Percentiles rank a stretch among this genome's conserved stretches.
Conservation (phyloP, 352 stramenopile species). For the Phytophthora citricola region DNA sequence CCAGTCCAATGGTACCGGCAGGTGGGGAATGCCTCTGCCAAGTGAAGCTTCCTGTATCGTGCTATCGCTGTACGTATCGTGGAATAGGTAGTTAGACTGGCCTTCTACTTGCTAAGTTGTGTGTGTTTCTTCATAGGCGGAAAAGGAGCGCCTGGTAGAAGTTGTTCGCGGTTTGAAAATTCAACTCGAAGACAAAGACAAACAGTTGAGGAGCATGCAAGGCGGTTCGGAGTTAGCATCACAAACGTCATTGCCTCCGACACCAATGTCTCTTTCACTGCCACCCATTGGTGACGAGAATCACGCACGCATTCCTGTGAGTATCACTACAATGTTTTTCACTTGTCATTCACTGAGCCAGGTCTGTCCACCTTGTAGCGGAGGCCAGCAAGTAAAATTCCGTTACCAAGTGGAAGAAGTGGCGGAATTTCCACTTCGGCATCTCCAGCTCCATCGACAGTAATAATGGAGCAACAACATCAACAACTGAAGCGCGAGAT, state of each 20-base stretch:
- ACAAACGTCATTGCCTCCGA: neutral
- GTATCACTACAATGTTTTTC: slow-evolving; percentile 3
- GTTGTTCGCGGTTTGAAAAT: slow-evolving; percentile 55
- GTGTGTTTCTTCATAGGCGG: slow-evolving; percentile 36
- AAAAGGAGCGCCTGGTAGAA: slow-evolving; percentile 74
- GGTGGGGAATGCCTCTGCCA: slow-evolving; percentile 45
- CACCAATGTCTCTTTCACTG: slow-evolving; percentile 13
- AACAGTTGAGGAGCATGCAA: slow-evolving; percentile 39
- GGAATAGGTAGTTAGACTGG: neutral
- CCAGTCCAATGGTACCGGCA: neutral
- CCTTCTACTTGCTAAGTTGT: neutral
- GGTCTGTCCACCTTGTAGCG: slow-evolving; percentile 20
- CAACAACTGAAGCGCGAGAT: slow-evolving; percentile 40
- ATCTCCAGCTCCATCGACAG: slow-evolving; percentile 11
- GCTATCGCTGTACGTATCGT: slow-evolving; percentile 48
- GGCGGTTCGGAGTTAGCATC: slow-evolving; percentile 1
- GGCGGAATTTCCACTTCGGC: neutral
- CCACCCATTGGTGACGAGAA: slow-evolving; percentile 29
- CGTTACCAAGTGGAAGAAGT: slow-evolving; percentile 11
- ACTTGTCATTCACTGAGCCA: slow-evolving; percentile 1
- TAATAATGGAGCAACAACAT: slow-evolving; percentile 32
- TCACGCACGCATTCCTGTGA: slow-evolving; percentile 45
- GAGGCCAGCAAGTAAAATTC: slow-evolving; percentile 32
- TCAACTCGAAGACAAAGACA: slow-evolving; percentile 71
- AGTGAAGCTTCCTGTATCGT: slow-evolving; percentile 67